Evolutionary conservation across 2,329 filamentous ascomycete species (phyloP).

Genomic region (Sordariomycetes sp.): DNA sequence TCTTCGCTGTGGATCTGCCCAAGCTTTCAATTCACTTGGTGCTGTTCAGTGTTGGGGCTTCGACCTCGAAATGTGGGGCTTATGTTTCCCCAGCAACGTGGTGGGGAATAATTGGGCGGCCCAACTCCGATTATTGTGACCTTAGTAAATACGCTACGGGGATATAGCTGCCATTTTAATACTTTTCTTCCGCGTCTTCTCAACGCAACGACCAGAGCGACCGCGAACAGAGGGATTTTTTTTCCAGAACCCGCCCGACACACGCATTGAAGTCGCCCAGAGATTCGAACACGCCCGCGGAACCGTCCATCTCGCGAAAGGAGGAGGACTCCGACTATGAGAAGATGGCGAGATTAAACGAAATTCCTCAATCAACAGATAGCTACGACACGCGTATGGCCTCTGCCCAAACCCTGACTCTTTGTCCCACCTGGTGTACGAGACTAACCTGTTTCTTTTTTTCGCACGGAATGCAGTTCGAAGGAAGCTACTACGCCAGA

Average conservation of each 20-base stretch:
- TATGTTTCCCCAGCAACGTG: background rate
- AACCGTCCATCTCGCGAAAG: background rate
- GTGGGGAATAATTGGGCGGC: background rate
- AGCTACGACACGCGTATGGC: slow-evolving; percentile 56
- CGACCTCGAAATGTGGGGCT: background rate
- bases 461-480: slow-evolving; percentile 46
- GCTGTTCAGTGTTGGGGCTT: background rate
- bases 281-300: background rate
- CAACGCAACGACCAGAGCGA: background rate
- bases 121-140: background rate
- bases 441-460: background rate
- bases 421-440: background rate
- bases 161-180: background rate
- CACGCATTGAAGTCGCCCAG: background rate
- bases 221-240: background rate
- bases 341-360: slow-evolving; percentile 74
- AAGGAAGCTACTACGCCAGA: slow-evolving; percentile 70
- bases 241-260: background rate
- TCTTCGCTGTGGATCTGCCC: no score
- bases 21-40: no score
- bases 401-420: background rate
- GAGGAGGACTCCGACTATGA: slow-evolving; percentile 16
- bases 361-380: slow-evolving; percentile 57
- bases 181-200: background rate
- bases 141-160: background rate